Percentiles rank a stretch among this genome's conserved stretches.
Conservation (phyloP, 2,329 filamentous ascomycete genomes). For the Biscogniauxia mediterranea region DNA sequence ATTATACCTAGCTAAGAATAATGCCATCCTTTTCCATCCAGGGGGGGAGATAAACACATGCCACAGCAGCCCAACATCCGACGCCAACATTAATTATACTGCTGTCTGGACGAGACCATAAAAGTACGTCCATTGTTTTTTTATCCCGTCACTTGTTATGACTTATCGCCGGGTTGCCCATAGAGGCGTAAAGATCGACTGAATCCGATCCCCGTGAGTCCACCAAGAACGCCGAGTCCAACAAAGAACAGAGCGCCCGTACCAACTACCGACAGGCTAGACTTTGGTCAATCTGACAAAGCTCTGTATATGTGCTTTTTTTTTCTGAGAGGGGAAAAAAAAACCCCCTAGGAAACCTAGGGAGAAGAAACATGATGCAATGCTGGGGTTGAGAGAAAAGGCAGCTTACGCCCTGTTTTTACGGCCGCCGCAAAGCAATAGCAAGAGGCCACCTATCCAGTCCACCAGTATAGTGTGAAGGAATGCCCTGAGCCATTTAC, state of each 20-base stretch:
- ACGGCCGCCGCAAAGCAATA: constrained; percentile 30
- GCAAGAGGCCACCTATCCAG: constrained; percentile 38
- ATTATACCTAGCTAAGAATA: not conserved
- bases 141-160: not conserved
- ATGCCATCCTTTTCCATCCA: not conserved
- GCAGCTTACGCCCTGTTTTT: constrained; percentile 32
- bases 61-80: not conserved
- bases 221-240: constrained; percentile 16
- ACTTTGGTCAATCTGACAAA: constrained; percentile 7
- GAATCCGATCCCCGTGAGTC: constrained; percentile 9
- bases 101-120: not conserved
- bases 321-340: not conserved
- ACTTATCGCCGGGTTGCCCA: not conserved
- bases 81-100: not conserved
- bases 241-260: constrained; percentile 16
- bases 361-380: not conserved
- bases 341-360: not conserved
- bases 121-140: not conserved
- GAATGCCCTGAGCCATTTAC: constrained; percentile 35
- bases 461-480: constrained; percentile 38
- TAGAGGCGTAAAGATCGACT: not conserved
- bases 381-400: constrained; percentile 1
- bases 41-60: not conserved
- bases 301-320: not conserved
- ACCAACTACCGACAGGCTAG: constrained; percentile 15